These are phyloP conservation scores for Pleurotus eryngii DNA, from an alignment of 768 basidiomycete genomes.

Conservation along the genomic window DNA sequence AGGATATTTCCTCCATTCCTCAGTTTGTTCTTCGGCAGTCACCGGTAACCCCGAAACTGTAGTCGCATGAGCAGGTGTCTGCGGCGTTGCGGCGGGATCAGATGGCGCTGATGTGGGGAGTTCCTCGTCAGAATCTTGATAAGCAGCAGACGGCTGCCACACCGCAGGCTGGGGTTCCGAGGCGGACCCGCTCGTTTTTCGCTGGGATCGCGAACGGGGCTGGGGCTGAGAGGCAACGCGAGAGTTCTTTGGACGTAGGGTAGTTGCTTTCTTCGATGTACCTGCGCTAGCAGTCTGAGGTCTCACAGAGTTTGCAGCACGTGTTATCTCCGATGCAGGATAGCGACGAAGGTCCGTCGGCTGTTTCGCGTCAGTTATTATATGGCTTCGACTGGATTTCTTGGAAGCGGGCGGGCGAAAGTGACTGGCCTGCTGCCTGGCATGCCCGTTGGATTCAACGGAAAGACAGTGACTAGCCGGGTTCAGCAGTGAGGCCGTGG, in stretches of 20 bases:
- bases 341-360: background rate
- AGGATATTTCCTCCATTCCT: conserved; percentile 75
- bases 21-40: conserved; percentile 28
- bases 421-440: background rate
- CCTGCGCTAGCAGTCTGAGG: background rate
- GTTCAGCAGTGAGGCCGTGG: conserved; percentile 1
- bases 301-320: background rate
- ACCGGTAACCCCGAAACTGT: background rate
- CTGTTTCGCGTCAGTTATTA: background rate
- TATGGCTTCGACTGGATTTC: background rate
- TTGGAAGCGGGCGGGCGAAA: background rate
- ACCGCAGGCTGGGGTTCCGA: conserved; percentile 2
- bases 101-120: background rate
- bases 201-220: background rate
- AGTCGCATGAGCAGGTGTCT: background rate
- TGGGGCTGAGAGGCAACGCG: background rate
- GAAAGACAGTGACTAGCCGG: background rate
- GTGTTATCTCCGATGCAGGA: background rate
- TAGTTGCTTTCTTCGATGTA: background rate
- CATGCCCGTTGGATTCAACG: background rate
- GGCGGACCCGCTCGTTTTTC: background rate
- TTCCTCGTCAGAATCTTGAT: conserved; percentile 4
- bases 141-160: conserved; percentile 1
- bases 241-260: background rate
- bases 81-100: background rate